A percentile compares a stretch with the other conserved stretches of the same genome.
These are phyloP conservation scores for Xylariaceae sp. DNA, from an alignment of 2,329 filamentous ascomycete species.

Conservation along the genomic window DNA sequence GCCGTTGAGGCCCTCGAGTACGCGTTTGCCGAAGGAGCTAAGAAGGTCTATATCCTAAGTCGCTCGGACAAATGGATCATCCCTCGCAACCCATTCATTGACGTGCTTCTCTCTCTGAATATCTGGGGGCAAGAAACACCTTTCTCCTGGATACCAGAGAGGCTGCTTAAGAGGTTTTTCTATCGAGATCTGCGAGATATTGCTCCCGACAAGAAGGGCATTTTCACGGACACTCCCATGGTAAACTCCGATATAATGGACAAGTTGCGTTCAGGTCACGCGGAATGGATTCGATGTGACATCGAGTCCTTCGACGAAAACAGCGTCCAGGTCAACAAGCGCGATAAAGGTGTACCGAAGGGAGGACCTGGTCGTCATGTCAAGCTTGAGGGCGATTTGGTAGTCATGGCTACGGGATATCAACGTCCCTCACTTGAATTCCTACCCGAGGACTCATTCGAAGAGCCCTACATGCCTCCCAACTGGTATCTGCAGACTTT, in stretches of 20 bases:
- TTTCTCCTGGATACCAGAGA: slow-evolving; percentile 75
- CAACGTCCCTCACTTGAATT: slow-evolving; percentile 70
- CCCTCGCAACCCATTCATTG: slow-evolving; percentile 71
- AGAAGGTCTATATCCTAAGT: slow-evolving; percentile 67
- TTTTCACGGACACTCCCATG: slow-evolving; percentile 86
- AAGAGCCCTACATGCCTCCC: slow-evolving; percentile 69
- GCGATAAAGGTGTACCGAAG: slow-evolving; percentile 68
- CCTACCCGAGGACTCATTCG: slow-evolving; percentile 68
- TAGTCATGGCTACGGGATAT: slow-evolving; percentile 82
- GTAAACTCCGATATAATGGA: slow-evolving; percentile 79
- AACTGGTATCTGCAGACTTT: slow-evolving; percentile 91
- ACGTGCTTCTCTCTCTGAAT: slow-evolving; percentile 71
- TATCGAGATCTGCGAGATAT: slow-evolving; percentile 76
- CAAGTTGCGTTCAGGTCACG: slow-evolving; percentile 66
- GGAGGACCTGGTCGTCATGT: slow-evolving; percentile 67
- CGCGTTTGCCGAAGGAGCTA: slow-evolving; percentile 61
- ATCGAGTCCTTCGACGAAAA: slow-evolving; percentile 61
- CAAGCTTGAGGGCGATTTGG: slow-evolving; percentile 67
- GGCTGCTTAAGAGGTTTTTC: slow-evolving; percentile 71
- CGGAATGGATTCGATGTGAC: slow-evolving; percentile 78
- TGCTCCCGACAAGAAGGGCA: slow-evolving; percentile 63
- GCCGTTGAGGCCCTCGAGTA: slow-evolving; percentile 83
- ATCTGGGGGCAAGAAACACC: slow-evolving; percentile 73
- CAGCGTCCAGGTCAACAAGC: slow-evolving; percentile 68
- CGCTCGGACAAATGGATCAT: slow-evolving; percentile 86